phyloP scores from a whole-genome alignment of 192 early-diverging fungal species.

The Geosiphon pyriformis region DNA sequence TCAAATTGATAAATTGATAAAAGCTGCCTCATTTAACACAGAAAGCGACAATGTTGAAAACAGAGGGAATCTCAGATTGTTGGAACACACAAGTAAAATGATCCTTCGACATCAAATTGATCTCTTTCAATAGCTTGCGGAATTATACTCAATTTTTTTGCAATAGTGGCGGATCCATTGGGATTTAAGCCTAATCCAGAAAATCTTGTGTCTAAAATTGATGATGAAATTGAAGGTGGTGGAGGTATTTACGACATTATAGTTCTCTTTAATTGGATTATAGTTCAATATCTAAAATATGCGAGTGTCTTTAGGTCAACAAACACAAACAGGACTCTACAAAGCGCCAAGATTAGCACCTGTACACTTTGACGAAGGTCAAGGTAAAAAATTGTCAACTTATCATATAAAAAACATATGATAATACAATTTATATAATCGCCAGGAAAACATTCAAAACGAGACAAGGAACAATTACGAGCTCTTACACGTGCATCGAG shows the following conservation, averaged over 20 bases:
- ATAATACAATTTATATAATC: neutral
- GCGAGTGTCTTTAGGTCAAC: too few species aligned
- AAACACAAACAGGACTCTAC: conserved; percentile 62
- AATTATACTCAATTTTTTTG: conserved; percentile 18
- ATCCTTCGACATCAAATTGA: too few species aligned
- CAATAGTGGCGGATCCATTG: conserved; percentile 64
- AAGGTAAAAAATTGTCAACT: conserved; percentile 12
- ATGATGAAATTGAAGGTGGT: conserved; percentile 31
- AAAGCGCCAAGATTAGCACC: conserved; percentile 80
- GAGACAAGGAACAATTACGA: conserved; percentile 57
- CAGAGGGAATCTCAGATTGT: too few species aligned
- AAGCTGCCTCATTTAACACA: conserved; percentile 49
- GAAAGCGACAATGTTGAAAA: conserved; percentile 26
- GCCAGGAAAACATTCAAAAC: conserved; percentile 40
- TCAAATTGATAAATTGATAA: conserved; percentile 93
- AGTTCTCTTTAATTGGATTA: neutral
- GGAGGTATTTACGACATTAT: neutral
- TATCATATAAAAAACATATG: neutral
- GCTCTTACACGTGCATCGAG: conserved; percentile 63
- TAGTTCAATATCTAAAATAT: conserved; percentile 8
- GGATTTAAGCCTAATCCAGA: conserved; percentile 87
- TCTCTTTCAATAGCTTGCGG: too few species aligned
- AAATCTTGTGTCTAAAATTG: conserved; percentile 46
- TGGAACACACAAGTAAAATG: too few species aligned
- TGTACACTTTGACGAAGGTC: conserved; percentile 77